Evolutionary conservation across 495 filamentous ascomycete genomes (phyloP).

Genomic region (Lophiotrema nucula): DNA sequence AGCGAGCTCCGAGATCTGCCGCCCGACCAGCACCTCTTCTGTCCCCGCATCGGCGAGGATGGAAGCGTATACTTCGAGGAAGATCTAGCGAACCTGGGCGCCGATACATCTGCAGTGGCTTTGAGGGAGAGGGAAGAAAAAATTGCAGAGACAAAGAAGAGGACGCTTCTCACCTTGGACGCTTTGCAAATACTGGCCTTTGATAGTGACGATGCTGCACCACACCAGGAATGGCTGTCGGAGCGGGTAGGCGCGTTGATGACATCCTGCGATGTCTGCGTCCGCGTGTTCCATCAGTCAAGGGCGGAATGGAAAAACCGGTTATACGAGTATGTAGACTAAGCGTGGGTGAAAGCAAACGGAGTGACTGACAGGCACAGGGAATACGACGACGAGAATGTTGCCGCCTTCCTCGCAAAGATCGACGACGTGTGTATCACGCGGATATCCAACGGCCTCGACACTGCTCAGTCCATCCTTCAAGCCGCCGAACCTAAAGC

Average conservation of each 20-base stretch:
- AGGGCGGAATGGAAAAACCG: conserved; percentile 62
- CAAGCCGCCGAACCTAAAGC: conserved; percentile 48
- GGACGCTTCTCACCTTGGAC: conserved; percentile 59
- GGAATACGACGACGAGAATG: conserved; percentile 63
- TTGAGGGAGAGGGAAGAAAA: conserved; percentile 22
- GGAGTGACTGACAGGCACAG: conserved; percentile 32
- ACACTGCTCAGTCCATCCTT: conserved; percentile 49
- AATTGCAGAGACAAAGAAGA: conserved; percentile 48
- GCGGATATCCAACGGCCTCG: conserved; percentile 60
- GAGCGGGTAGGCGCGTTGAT: conserved; percentile 56
- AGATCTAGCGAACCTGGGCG: conserved; percentile 28
- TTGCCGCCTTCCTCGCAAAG: conserved; percentile 53
- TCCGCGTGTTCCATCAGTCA: conserved; percentile 74
- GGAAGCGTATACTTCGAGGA: conserved; percentile 38
- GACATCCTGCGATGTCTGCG: conserved; percentile 73
- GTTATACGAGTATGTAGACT: conserved; percentile 42
- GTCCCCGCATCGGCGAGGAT: conserved; percentile 39
- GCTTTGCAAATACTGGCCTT: conserved; percentile 69
- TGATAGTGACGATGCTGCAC: conserved; percentile 58
- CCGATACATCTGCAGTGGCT: conserved; percentile 14
- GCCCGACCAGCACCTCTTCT: conserved; percentile 41
- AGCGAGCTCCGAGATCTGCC: conserved; percentile 39
- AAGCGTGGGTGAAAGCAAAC: not conserved
- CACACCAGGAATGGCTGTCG: conserved; percentile 59
- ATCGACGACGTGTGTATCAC: conserved; percentile 60